Evolutionary conservation across 768 basidiomycete species (phyloP).

Genomic region (Clavaria fumosa): DNA sequence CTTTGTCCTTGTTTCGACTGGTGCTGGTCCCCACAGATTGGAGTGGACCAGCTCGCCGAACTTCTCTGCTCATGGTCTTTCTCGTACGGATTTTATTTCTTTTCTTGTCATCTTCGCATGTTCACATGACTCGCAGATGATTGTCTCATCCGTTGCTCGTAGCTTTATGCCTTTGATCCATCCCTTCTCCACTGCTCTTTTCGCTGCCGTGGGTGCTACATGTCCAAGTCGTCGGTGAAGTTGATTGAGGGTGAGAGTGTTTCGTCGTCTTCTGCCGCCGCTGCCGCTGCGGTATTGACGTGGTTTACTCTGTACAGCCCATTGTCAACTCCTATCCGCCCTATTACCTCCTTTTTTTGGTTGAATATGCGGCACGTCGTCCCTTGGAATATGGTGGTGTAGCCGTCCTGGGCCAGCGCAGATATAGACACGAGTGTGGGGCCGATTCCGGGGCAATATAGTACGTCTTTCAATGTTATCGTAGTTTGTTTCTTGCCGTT

Average conservation of each 20-base stretch:
- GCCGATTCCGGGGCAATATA: too few species aligned
- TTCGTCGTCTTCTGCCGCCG: too few species aligned
- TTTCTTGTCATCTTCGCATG: constrained; percentile 17
- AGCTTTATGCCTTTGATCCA: constrained; percentile 14
- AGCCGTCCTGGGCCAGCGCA: too few species aligned
- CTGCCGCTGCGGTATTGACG: constrained; percentile 7
- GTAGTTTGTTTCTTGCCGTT: too few species aligned
- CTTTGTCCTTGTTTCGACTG: constrained; percentile 8
- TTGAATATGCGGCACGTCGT: constrained; percentile 16
- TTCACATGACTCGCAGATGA: constrained; percentile 17
- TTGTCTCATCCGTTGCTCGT: constrained; percentile 10
- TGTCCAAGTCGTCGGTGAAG: constrained; percentile 17
- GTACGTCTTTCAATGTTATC: too few species aligned
- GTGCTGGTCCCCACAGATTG: constrained; percentile 24
- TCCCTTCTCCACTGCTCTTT: constrained; percentile 12
- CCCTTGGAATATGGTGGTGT: constrained; percentile 12
- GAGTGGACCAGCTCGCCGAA: constrained; percentile 14
- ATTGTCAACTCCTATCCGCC: constrained; percentile 9
- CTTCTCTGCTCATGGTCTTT: neutral
- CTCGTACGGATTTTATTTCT: constrained; percentile 8
- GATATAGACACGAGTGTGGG: too few species aligned
- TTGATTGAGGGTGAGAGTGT: constrained; percentile 13
- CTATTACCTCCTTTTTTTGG: constrained; percentile 9
- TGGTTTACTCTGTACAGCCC: constrained; percentile 13
- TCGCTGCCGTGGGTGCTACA: constrained; percentile 11